Evolutionary conservation across 2,329 filamentous ascomycete genomes (phyloP).

Genomic region (Orbilia ellipsospora): DNA sequence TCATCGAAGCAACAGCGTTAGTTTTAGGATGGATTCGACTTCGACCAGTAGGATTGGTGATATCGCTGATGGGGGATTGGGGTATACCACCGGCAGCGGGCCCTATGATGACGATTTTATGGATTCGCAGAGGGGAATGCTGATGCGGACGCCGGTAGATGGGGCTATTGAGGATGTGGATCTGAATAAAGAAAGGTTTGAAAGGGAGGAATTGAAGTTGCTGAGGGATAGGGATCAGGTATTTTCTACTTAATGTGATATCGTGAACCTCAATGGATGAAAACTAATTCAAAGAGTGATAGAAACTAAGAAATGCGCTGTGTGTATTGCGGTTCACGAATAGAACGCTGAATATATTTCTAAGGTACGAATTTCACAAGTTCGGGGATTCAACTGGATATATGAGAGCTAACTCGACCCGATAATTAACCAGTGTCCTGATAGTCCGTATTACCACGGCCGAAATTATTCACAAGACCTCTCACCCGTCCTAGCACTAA

Average conservation of each 20-base stretch:
- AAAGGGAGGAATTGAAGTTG: slow-evolving; percentile 39
- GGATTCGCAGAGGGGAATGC: slow-evolving; percentile 35
- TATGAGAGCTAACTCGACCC: too few relatives aligned
- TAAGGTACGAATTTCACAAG: slow-evolving; percentile 15
- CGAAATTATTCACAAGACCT: background rate
- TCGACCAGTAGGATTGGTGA: background rate
- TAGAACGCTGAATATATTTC: slow-evolving; percentile 28
- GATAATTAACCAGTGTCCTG: slow-evolving; percentile 11
- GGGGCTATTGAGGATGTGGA: slow-evolving; percentile 39
- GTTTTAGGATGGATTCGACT: slow-evolving; percentile 32
- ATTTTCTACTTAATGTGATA: background rate
- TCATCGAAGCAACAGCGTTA: slow-evolving; percentile 31
- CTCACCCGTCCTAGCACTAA: background rate
- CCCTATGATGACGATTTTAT: slow-evolving; percentile 39
- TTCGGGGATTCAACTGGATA: too few relatives aligned
- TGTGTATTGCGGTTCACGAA: slow-evolving; percentile 25
- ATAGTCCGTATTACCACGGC: slow-evolving; percentile 19
- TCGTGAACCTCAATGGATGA: background rate
- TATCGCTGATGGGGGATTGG: background rate
- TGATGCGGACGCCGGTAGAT: slow-evolving; percentile 30
- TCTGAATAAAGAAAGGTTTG: slow-evolving; percentile 46
- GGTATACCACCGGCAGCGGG: slow-evolving; percentile 33
- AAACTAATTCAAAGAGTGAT: background rate
- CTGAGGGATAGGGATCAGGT: slow-evolving; percentile 38
- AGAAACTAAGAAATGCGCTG: slow-evolving; percentile 34